A percentile compares a stretch with the other conserved stretches of the same genome.
Conservation (phyloP, 1,284 basidiomycete species). For the Cutaneotrichosporon cavernicola region DNA sequence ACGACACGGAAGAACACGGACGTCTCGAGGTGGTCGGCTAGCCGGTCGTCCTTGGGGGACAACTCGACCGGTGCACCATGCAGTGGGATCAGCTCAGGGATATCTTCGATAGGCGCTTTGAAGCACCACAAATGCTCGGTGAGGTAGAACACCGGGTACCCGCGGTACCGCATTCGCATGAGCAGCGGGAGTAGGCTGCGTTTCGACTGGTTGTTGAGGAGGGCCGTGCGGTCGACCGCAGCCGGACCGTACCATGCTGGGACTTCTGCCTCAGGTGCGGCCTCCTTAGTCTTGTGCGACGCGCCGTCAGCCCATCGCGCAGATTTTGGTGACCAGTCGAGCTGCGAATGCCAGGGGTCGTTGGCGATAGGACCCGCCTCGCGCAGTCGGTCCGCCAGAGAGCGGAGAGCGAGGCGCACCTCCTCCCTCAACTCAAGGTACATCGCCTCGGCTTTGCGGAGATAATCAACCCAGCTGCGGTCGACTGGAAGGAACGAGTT, state of each 20-base stretch:
- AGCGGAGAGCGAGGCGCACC: conserved; percentile 64
- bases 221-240: conserved; percentile 13
- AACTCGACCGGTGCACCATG: conserved; percentile 41
- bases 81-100: conserved; percentile 29
- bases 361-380: conserved; percentile 59
- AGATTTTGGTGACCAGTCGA: conserved; percentile 93
- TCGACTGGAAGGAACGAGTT: conserved; percentile 89
- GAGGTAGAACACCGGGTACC: conserved; percentile 48
- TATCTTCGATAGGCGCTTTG: conserved; percentile 36
- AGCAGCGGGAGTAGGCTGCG: conserved; percentile 47
- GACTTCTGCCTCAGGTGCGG: neutral
- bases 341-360: conserved; percentile 83
- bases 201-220: conserved; percentile 28
- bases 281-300: neutral
- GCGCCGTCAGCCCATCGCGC: conserved; percentile 58
- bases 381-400: conserved; percentile 64
- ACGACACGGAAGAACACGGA: conserved; percentile 42
- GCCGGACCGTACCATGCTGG: conserved; percentile 35
- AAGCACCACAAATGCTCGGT: conserved; percentile 52
- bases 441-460: conserved; percentile 71
- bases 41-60: conserved; percentile 26
- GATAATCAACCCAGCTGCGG: conserved; percentile 80
- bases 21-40: conserved; percentile 26
- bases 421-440: conserved; percentile 74
- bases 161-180: conserved; percentile 45